A percentile compares a stretch with the other conserved stretches of the same genome.
Conservation (phyloP, 148 eudicot species). For the Nepenthes mirabilis region DNA sequence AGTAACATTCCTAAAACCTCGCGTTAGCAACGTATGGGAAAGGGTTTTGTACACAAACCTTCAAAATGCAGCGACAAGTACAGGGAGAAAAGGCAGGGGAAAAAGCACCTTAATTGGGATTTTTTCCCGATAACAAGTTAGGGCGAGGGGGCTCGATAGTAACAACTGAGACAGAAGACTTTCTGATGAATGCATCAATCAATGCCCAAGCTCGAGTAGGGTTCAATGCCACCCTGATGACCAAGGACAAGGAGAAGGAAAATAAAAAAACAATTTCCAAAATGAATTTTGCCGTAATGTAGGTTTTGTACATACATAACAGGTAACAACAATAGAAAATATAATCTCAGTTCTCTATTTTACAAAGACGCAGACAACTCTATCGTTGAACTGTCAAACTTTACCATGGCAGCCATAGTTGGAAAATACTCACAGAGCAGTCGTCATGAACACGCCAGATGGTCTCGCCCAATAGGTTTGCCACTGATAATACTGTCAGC, state of each 20-base stretch:
- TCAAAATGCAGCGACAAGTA: too few relatives aligned
- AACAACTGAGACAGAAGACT: neutral
- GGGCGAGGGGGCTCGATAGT: too few relatives aligned
- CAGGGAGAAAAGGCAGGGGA: too few relatives aligned
- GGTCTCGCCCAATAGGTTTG: constrained; percentile 87
- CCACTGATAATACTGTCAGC: constrained; percentile 78
- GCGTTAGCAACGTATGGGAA: too few relatives aligned
- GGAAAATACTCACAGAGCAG: constrained; percentile 51
- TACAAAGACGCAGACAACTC: too few relatives aligned
- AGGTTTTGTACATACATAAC: neutral
- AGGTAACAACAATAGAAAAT: neutral
- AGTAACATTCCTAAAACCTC: too few relatives aligned
- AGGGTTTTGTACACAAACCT: too few relatives aligned
- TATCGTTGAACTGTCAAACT: too few relatives aligned
- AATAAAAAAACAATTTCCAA: neutral
- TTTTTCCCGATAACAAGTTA: too few relatives aligned
- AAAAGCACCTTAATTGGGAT: too few relatives aligned
- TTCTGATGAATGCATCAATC: constrained; percentile 25
- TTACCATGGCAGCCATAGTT: too few relatives aligned
- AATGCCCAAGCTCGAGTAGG: constrained; percentile 72
- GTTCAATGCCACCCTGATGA: constrained; percentile 72
- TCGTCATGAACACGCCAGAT: constrained; percentile 97
- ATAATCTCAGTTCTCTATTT: neutral
- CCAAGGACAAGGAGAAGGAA: constrained; percentile 1
- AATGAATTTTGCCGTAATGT: constrained; percentile 1